Evolutionary conservation across 108 stramenopile species (phyloP).

Genomic region (Pseudonitzschia multiseries): DNA sequence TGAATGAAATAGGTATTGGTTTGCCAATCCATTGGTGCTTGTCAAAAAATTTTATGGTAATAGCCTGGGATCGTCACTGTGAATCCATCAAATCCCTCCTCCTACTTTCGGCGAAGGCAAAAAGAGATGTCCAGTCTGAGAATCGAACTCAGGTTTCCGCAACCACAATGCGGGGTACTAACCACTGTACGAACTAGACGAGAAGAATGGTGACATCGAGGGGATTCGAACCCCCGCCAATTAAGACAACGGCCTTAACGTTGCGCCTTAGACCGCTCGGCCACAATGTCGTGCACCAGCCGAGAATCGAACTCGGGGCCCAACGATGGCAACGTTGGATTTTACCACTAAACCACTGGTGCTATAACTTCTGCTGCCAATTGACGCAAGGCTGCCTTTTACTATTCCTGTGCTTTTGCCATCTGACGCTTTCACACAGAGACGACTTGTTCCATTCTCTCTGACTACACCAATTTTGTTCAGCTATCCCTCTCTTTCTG

Average conservation of each 20-base stretch:
- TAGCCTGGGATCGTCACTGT: too few relatives aligned
- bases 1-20: too few relatives aligned
- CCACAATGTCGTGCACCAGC: slow-evolving; percentile 32
- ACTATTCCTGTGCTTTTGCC: too few relatives aligned
- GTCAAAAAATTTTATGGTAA: too few relatives aligned
- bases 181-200: slow-evolving; percentile 40
- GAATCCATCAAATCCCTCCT: too few relatives aligned
- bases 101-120: background rate
- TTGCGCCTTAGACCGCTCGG: slow-evolving; percentile 19
- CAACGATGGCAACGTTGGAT: slow-evolving; percentile 88
- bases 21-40: too few relatives aligned
- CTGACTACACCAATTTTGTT: too few relatives aligned
- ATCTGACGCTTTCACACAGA: too few relatives aligned
- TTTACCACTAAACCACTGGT: slow-evolving; percentile 82
- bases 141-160: slow-evolving; percentile 50
- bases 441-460: too few relatives aligned
- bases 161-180: slow-evolving; percentile 54
- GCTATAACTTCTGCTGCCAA: too few relatives aligned
- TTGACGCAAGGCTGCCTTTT: too few relatives aligned
- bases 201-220: slow-evolving; percentile 6
- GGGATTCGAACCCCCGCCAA: slow-evolving; percentile 26
- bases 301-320: slow-evolving; percentile 87
- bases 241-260: slow-evolving; percentile 21
- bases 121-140: slow-evolving; percentile 28
- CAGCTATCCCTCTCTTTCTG: too few relatives aligned